These are phyloP conservation scores for Aspergillus sclerotioniger DNA, from an alignment of 495 filamentous ascomycete species.

Conservation along the genomic window DNA sequence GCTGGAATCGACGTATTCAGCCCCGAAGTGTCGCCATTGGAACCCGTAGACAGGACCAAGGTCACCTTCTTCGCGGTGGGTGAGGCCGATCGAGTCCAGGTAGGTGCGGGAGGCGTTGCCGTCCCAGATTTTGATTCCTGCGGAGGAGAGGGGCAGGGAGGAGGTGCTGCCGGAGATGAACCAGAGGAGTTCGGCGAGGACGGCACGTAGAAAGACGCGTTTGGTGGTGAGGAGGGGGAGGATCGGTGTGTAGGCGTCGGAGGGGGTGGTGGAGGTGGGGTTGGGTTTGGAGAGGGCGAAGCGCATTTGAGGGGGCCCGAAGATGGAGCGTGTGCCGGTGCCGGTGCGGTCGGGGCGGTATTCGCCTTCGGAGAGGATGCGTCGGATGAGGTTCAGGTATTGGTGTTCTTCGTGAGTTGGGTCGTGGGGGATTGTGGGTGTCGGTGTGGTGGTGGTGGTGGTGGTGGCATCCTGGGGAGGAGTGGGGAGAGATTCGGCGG, in stretches of 20 bases:
- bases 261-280: conserved; percentile 38
- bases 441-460: conserved; percentile 11
- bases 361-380: conserved; percentile 73
- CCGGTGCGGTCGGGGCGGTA: conserved; percentile 85
- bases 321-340: conserved; percentile 86
- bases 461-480: conserved; percentile 19
- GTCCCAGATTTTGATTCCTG: conserved; percentile 96
- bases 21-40: conserved; percentile 98
- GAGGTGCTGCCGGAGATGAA: conserved; percentile 85
- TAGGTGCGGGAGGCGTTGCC: conserved; percentile 88
- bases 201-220: conserved; percentile 88
- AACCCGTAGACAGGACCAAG: conserved; percentile 97
- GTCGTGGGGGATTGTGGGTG: conserved; percentile 20
- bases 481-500: conserved; percentile 25
- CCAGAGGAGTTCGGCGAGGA: conserved; percentile 94
- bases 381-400: conserved; percentile 72
- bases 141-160: conserved; percentile 64
- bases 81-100: conserved; percentile 79
- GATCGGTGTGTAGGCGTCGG: conserved; percentile 37
- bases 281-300: conserved; percentile 70
- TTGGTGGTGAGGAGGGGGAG: conserved; percentile 95
- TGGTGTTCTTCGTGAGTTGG: conserved; percentile 68
- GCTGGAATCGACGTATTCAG: conserved; percentile 73
- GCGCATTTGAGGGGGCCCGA: conserved; percentile 79
- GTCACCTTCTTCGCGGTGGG: conserved; percentile 78